These are phyloP conservation scores for Dillenia suffruticosa DNA, from an alignment of 164 flowering plant species.

Conservation along the genomic window DNA sequence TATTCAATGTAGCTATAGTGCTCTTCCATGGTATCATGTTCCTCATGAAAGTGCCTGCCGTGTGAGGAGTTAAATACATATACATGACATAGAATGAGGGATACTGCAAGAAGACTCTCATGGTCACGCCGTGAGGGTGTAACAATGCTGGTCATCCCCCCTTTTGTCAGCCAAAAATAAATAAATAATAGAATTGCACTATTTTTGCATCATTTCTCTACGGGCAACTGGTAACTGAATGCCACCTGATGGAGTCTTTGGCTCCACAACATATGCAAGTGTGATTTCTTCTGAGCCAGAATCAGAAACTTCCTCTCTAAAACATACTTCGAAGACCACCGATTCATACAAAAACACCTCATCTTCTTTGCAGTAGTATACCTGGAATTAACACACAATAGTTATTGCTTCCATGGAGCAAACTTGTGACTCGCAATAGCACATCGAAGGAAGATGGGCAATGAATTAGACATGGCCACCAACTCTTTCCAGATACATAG, in stretches of 20 bases:
- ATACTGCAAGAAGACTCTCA: neutral
- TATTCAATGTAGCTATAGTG: too few species aligned
- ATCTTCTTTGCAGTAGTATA: conserved; percentile 92
- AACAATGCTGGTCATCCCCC: neutral
- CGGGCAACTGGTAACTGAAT: conserved; percentile 32
- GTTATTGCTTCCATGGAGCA: conserved; percentile 2
- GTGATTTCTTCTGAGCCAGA: conserved; percentile 38
- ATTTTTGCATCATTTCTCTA: conserved; percentile 8
- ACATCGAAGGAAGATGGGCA: neutral
- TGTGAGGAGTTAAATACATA: neutral
- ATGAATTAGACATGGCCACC: neutral
- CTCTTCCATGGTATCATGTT: neutral
- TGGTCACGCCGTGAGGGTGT: neutral
- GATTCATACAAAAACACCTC: conserved; percentile 86
- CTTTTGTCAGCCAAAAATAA: neutral
- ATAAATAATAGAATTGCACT: conserved; percentile 10
- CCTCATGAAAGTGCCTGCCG: neutral
- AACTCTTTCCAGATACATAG: too few species aligned
- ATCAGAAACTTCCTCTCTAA: conserved; percentile 39
- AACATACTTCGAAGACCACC: conserved; percentile 68
- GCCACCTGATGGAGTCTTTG: conserved; percentile 39
- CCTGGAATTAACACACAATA: conserved; percentile 37
- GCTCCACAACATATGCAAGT: conserved; percentile 58
- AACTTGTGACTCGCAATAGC: neutral
- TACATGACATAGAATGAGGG: neutral